A percentile compares a stretch with the other conserved stretches of the same genome.
Evolutionary conservation across 2,329 filamentous ascomycete genomes (phyloP).

Genomic region (Sclerotinia spermophila): DNA sequence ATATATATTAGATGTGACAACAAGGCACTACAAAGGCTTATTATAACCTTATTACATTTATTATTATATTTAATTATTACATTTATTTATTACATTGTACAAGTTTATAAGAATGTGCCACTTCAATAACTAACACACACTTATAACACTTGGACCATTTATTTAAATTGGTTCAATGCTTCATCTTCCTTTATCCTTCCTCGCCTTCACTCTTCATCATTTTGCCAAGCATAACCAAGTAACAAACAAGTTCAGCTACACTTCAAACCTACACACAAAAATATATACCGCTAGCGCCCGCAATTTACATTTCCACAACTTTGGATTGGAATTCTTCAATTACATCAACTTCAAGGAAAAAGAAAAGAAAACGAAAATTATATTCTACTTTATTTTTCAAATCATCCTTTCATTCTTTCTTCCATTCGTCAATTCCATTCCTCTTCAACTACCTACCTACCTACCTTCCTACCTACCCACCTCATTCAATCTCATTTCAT

Average conservation of each 20-base stretch:
- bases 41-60: too few species aligned
- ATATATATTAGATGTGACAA: neutral
- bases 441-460: neutral
- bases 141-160: too few species aligned
- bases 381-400: neutral
- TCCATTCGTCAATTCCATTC: neutral
- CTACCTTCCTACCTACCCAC: neutral
- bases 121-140: too few species aligned
- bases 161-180: too few species aligned
- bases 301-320: constrained; percentile 7
- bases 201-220: too few species aligned
- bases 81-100: too few species aligned
- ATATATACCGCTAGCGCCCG: constrained; percentile 6
- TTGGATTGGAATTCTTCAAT: constrained; percentile 2
- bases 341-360: neutral
- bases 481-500: neutral
- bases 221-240: neutral
- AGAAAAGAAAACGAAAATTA: neutral
- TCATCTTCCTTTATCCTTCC: too few species aligned
- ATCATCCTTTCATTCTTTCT: neutral
- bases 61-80: too few species aligned
- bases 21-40: neutral
- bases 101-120: too few species aligned
- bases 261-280: neutral
- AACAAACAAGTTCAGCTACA: neutral